Evolutionary conservation across 768 basidiomycete genomes (phyloP), one percentile per base, ranked within the genome.

Genomic region (Hortiboletus flavorubellus): DNA sequence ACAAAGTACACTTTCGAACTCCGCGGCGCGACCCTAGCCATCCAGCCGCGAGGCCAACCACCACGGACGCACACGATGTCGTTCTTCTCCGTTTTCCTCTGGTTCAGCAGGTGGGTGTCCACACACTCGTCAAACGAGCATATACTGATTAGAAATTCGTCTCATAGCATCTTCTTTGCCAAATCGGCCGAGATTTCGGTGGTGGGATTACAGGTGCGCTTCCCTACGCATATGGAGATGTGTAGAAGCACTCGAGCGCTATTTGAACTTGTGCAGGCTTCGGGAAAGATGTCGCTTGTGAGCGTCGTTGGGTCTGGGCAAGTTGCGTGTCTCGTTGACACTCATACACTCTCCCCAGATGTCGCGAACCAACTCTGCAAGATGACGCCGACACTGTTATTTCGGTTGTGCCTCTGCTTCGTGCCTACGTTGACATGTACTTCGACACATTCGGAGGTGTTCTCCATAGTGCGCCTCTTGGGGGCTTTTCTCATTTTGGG

Each of bases 271-370:
- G 33, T 16, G 15, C 45, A 96, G 91, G 92, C 93, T 4, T 94
- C 92, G 4, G 94, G 94, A 43, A 96, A 97, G 76, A 96, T 94
- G 3, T 93, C 91, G 9, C 91, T 97, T 50, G 91, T 95, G 30
- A 93, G 95, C 67, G 89, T 95, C 11, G 83, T 97, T 21, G 88
- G 88, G 5, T 89, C 85, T n/a, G 89, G 88, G 61, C 89, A 90
- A 76, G 89, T 64, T 50, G 51, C 51, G 57, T 54, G 50, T 38
- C 14, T 46, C 38, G 18, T 35, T 14, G 16, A 26, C 90, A 1
- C 76, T 97, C 66, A 96, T 21, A 21, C 21, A 21, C 21, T 21
- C 21, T 1, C 21, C 21, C 21, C 21, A 21, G 21, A 21, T 21
- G 21, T 21, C 21, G 21, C 21, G 21, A 21, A 21, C 21, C 21